A percentile compares a stretch with the other conserved stretches of the same genome.
phyloP scores from a whole-genome alignment of 148 eudicot species.

The Oxyria digyna region DNA sequence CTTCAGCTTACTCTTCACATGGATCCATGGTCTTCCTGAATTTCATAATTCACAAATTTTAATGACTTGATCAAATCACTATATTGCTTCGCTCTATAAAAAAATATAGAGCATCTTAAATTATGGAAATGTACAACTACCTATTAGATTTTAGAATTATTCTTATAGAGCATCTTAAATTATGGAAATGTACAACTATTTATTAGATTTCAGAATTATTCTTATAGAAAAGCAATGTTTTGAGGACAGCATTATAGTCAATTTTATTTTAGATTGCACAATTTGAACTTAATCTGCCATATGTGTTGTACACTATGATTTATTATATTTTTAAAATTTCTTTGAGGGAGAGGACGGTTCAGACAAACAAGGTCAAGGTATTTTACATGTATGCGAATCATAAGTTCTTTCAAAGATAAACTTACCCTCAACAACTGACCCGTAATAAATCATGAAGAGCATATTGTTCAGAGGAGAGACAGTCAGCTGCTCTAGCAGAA shows the following conservation, averaged over 20 bases:
- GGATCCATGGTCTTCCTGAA: slow-evolving; percentile 77
- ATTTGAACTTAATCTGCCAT: too few relatives aligned
- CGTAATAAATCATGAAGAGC: slow-evolving; percentile 74
- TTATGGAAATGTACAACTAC: neutral
- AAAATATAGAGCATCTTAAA: too few relatives aligned
- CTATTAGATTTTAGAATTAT: neutral
- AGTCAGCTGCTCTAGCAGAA: slow-evolving; percentile 69
- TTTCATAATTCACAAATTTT: neutral
- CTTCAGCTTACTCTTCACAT: slow-evolving; percentile 65
- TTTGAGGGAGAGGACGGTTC: neutral
- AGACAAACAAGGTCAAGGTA: neutral
- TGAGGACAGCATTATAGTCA: neutral
- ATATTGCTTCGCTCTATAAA: too few relatives aligned
- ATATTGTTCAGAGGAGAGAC: slow-evolving; percentile 76
- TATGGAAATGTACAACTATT: neutral
- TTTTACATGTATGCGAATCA: neutral
- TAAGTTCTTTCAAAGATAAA: neutral
- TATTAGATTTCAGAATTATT: neutral
- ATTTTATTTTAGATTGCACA: neutral
- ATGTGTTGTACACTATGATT: neutral
- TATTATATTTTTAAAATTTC: neutral
- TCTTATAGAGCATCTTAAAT: too few relatives aligned
- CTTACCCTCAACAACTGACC: slow-evolving; percentile 66
- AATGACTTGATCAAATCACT: too few relatives aligned
- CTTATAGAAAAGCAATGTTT: neutral